Percentiles rank a stretch among this genome's conserved stretches.
phyloP scores from a whole-genome alignment of 106 monocot genomes.

The Acorus calamus region DNA sequence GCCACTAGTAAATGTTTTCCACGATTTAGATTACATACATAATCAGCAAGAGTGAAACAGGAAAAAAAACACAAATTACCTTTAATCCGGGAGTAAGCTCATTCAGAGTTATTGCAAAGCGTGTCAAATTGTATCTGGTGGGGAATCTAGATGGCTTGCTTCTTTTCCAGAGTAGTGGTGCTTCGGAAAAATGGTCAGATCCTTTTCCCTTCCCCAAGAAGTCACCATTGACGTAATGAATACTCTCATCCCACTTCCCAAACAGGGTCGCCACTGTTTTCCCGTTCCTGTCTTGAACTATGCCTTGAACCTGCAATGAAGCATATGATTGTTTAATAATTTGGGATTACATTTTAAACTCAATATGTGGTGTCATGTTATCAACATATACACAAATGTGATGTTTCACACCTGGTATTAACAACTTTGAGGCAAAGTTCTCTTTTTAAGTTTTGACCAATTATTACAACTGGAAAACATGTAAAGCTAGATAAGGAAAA shows the following conservation, averaged over 20 bases:
- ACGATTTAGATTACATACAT: no score
- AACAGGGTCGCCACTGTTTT: conserved; percentile 70
- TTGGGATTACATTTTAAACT: no score
- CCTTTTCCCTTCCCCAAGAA: conserved; percentile 58
- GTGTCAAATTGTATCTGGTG: conserved; percentile 61
- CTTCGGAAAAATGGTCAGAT: conserved; percentile 40
- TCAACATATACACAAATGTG: no score
- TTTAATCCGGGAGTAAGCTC: conserved; percentile 51
- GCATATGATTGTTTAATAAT: background rate
- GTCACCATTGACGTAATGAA: conserved; percentile 71
- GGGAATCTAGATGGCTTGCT: conserved; percentile 41
- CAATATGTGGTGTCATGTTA: no score
- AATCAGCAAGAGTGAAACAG: conserved; percentile 24
- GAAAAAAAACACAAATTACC: conserved; percentile 19
- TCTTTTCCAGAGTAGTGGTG: conserved; percentile 52
- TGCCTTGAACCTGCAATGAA: conserved; percentile 75
- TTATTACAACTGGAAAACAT: no score
- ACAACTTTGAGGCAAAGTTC: no score
- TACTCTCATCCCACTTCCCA: conserved; percentile 97
- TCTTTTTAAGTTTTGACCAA: no score
- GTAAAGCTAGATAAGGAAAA: no score
- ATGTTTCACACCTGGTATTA: no score
- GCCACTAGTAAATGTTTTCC: no score
- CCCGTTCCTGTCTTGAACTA: conserved; percentile 63
- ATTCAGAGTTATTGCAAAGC: conserved; percentile 65